phyloP scores from a whole-genome alignment of 2,329 filamentous ascomycete species.

The Ceratocystis destructans region DNA sequence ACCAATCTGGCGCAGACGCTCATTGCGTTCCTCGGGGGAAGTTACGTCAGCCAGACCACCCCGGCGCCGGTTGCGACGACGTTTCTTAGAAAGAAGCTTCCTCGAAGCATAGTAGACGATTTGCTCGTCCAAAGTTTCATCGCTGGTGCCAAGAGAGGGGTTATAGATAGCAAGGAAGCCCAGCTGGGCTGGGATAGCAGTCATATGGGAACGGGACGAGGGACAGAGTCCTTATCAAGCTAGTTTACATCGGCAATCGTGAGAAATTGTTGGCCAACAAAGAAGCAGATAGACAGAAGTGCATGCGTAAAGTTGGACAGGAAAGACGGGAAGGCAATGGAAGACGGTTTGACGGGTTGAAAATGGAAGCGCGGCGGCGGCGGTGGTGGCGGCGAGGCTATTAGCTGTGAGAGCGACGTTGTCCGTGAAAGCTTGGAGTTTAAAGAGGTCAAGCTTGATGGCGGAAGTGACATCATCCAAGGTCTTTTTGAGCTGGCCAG shows the following conservation, averaged over 20 bases:
- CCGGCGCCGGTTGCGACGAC: conserved; percentile 27
- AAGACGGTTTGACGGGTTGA: neutral
- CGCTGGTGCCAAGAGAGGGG: conserved; percentile 54
- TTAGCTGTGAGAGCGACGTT: neutral
- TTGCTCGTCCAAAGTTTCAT: conserved; percentile 55
- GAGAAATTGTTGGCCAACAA: too few species aligned
- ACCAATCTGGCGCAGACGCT: conserved; percentile 81
- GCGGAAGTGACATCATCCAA: conserved; percentile 11
- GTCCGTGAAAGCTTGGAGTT: neutral
- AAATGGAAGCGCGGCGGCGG: neutral
- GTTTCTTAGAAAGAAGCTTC: conserved; percentile 30
- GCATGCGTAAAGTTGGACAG: too few species aligned
- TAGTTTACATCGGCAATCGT: too few species aligned
- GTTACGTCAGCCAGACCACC: conserved; percentile 23
- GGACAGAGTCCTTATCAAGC: neutral
- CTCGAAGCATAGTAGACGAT: conserved; percentile 84
- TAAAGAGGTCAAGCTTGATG: neutral
- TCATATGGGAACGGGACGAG: conserved; percentile 49
- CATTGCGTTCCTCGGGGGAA: conserved; percentile 59
- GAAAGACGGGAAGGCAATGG: neutral
- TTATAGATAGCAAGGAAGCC: conserved; percentile 94
- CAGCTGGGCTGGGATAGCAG: conserved; percentile 30
- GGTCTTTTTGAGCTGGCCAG: neutral
- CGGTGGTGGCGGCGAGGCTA: neutral
- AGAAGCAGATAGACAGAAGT: too few species aligned